phyloP scores from a whole-genome alignment of 768 basidiomycete species.

The Arthromyces matolae region DNA sequence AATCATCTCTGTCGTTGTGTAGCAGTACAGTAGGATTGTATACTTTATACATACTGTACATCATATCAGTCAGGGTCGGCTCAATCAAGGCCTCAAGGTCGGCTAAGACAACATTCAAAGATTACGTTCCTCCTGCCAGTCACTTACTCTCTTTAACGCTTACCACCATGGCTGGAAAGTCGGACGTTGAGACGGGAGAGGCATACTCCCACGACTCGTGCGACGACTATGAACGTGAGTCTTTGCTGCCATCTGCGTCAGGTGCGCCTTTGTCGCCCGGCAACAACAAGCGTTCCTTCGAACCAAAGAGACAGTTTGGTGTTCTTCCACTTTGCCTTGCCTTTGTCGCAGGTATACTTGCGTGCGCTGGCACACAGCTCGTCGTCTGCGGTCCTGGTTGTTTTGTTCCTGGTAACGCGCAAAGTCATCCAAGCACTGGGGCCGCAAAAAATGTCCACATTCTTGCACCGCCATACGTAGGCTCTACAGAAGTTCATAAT shows the following conservation, averaged over 20 bases:
- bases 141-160: background rate
- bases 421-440: background rate
- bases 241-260: conserved; percentile 30
- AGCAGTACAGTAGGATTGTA: background rate
- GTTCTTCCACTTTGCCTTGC: conserved; percentile 40
- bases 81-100: too few relatives aligned
- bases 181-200: conserved; percentile 21
- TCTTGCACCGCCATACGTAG: conserved; percentile 64
- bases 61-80: background rate
- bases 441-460: conserved; percentile 20
- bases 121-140: background rate
- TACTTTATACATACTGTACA: background rate
- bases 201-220: conserved; percentile 12
- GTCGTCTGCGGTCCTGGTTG: conserved; percentile 40
- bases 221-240: conserved; percentile 30
- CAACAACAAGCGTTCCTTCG: background rate
- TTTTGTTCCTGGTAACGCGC: conserved; percentile 23
- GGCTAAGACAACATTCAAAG: background rate
- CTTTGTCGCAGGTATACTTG: conserved; percentile 51
- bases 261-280: conserved; percentile 6
- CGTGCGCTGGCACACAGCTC: conserved; percentile 49
- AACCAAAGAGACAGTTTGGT: conserved; percentile 24
- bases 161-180: conserved; percentile 16
- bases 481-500: conserved; percentile 64
- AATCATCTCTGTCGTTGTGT: background rate